Conservation (phyloP, 805 yeast genomes). For the Candida awuae region DNA sequence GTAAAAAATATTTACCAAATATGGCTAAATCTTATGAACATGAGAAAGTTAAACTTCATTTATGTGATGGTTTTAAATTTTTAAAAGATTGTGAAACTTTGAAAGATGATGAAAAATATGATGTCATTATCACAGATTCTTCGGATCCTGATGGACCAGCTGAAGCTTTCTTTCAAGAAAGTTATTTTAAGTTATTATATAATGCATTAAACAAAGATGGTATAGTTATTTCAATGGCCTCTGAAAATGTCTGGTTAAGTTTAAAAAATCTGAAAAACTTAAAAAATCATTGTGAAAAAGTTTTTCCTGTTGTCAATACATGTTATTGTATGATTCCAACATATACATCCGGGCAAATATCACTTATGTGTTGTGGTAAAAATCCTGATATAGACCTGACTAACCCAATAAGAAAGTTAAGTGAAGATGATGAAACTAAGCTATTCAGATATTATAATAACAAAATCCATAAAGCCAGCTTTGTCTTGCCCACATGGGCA, state of each 20-base stretch:
- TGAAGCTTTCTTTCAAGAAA: constrained; percentile 72
- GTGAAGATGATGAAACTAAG: constrained; percentile 38
- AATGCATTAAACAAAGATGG: constrained; percentile 56
- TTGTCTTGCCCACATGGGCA: constrained; percentile 79
- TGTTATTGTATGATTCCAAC: constrained; percentile 80
- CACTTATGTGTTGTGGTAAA: constrained; percentile 65
- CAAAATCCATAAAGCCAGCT: constrained; percentile 61
- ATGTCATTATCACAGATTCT: constrained; percentile 84
- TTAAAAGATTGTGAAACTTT: constrained; percentile 37
- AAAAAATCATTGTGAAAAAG: constrained; percentile 39
- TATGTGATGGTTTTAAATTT: constrained; percentile 80
- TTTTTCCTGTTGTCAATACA: constrained; percentile 56
- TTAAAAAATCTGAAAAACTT: constrained; percentile 43
- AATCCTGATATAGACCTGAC: constrained; percentile 38
- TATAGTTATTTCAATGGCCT: constrained; percentile 68
- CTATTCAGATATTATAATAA: constrained; percentile 58
- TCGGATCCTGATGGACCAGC: constrained; percentile 96
- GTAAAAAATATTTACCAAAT: constrained; percentile 63
- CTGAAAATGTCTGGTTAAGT: constrained; percentile 74
- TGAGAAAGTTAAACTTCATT: constrained; percentile 55
- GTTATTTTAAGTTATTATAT: constrained; percentile 61
- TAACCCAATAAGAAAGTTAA: constrained; percentile 42
- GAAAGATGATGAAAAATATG: constrained; percentile 44
- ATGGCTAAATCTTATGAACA: constrained; percentile 65
- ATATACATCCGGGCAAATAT: constrained; percentile 84